Evolutionary conservation across 2,329 filamentous ascomycete genomes (phyloP), one percentile per base, ranked within the genome.

Genomic region (Colletotrichum orchidophilum): DNA sequence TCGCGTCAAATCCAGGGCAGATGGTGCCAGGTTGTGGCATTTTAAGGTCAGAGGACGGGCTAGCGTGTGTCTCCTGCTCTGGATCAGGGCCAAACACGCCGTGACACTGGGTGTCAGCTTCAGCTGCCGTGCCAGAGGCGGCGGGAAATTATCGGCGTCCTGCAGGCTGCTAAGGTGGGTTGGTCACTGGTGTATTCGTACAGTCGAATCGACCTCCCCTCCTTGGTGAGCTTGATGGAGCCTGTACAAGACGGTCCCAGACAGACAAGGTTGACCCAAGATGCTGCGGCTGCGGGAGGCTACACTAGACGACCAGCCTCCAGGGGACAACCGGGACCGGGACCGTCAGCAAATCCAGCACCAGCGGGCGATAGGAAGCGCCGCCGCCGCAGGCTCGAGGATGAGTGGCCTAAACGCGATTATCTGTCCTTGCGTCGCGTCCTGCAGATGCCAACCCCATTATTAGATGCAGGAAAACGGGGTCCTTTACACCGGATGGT

Each of bases 221-320:
- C 27, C 42, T 49, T 29, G 29, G 27, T 57, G 50, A 49, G 42
- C 42, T 49, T 46, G 24, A 39, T 57, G 50, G 61, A 26, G 59
- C 27, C 59, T 29, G 49, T 24, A 63, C 58, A 11, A 61, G 31
- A 54, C 49, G 49, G 63, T 15, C 57, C 29, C 39, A 46, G 39
- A n/a, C 39, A 21, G 67, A 61, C 63, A 66, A 66, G 67, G 63
- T 66, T 46, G 15, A 57, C 39, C 67, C 67, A 70, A 70, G 67
- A 66, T 21, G 50, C 63, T 61, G 63, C 39, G 50, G 67, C 55
- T 70, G 35, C 63, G 63, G 42, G n/a, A 65, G 33, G 61, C 31
- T 54, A 24, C 53, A 59, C 54, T 66, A 70, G 57, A 26, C 29
- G 18, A 50, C 57, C 55, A 61, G 35, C 63, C 9, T 70, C 68